phyloP scores from a whole-genome alignment of 2,329 filamentous ascomycete species.

The Exophiala phaeomuriformis region DNA sequence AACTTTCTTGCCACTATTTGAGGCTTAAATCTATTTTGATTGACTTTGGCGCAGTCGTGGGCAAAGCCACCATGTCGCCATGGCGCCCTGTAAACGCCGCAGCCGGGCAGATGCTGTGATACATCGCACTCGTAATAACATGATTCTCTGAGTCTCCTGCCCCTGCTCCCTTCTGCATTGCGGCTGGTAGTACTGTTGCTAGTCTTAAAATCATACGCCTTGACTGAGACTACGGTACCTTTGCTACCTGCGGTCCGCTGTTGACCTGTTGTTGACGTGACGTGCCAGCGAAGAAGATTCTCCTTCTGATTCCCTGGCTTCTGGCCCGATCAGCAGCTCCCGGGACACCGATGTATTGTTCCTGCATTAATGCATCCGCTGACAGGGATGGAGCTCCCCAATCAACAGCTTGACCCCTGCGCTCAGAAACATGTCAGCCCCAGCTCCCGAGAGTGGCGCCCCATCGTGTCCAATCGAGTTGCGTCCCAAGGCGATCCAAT shows the following conservation, averaged over 20 bases:
- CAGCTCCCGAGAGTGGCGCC: not conserved
- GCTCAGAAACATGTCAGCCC: not conserved
- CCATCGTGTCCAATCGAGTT: conserved; percentile 1
- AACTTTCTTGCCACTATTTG: not conserved
- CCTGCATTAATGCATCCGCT: conserved; percentile 12
- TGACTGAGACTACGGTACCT: too few relatives aligned
- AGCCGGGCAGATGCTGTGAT: not conserved
- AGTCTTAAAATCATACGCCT: too few relatives aligned
- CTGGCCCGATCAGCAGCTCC: conserved; percentile 8
- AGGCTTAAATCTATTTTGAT: conserved; percentile 9
- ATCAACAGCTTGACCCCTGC: not conserved
- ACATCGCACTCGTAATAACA: too few relatives aligned
- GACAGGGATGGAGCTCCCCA: not conserved
- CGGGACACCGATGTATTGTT: conserved; percentile 10
- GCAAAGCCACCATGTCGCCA: not conserved
- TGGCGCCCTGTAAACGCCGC: not conserved
- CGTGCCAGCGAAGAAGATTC: not conserved
- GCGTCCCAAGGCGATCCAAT: not conserved
- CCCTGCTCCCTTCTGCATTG: not conserved
- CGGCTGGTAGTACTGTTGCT: too few relatives aligned
- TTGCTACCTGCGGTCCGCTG: too few relatives aligned
- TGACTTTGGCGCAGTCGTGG: not conserved
- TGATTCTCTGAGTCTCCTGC: too few relatives aligned
- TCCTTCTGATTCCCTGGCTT: not conserved
- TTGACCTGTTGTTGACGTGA: not conserved